phyloP scores from a whole-genome alignment of 306 rosid species.

The Castanea mollissima region DNA sequence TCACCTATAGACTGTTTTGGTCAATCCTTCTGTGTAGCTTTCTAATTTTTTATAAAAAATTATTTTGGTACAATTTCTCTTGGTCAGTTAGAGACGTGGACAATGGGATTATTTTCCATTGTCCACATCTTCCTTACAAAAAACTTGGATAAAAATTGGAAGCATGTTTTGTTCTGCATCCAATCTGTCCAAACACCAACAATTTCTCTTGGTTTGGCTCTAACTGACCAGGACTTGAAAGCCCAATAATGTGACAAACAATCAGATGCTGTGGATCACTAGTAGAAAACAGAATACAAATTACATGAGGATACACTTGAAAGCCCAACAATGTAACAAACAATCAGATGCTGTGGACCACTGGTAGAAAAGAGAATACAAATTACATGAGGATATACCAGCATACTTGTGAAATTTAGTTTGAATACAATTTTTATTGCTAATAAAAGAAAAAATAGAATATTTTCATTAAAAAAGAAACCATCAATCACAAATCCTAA shows the following conservation, averaged over 20 bases:
- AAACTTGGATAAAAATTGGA: not conserved
- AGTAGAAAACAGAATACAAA: not conserved
- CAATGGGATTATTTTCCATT: not conserved
- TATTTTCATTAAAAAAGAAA: not conserved
- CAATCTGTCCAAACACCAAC: not conserved
- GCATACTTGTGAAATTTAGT: not conserved
- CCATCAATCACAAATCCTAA: conserved; percentile 2
- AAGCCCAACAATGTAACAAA: not conserved
- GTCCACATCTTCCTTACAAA: not conserved
- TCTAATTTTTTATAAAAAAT: not conserved
- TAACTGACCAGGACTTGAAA: not conserved
- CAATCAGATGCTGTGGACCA: not conserved
- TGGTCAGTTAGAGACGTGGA: too few species aligned
- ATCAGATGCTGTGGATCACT: not conserved
- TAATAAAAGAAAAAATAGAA: not conserved
- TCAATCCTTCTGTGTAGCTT: not conserved
- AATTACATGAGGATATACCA: not conserved
- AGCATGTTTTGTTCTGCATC: not conserved
- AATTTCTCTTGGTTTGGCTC: not conserved
- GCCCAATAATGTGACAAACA: not conserved
- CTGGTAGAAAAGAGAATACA: not conserved
- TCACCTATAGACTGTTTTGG: not conserved
- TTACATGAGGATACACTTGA: not conserved
- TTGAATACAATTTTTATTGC: not conserved
- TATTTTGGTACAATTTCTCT: too few species aligned